Percentiles rank a stretch among this genome's conserved stretches.
These are phyloP conservation scores for Penicillium sp. DNA, from an alignment of 2,329 filamentous ascomycete genomes.

Conservation along the genomic window DNA sequence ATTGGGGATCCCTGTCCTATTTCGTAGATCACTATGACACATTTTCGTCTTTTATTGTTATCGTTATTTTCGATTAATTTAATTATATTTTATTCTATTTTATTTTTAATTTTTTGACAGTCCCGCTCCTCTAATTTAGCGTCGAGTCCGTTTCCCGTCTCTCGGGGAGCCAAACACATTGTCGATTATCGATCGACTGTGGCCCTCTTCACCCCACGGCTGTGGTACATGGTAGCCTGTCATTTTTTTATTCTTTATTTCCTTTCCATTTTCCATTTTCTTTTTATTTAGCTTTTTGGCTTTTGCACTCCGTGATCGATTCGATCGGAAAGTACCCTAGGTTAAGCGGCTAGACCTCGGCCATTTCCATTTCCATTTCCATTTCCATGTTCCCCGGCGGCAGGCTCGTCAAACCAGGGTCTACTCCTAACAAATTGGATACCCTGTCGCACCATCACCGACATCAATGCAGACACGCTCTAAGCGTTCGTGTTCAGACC, in stretches of 20 bases:
- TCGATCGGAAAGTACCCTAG: neutral
- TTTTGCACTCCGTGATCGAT: neutral
- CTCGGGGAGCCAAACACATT: slow-evolving; percentile 6
- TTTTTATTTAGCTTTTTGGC: neutral
- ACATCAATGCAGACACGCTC: slow-evolving; percentile 6
- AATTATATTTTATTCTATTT: slow-evolving; percentile 1
- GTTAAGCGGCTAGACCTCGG: neutral
- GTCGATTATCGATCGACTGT: slow-evolving; percentile 20
- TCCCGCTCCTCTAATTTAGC: slow-evolving; percentile 2
- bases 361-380: neutral
- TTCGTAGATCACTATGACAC: slow-evolving; percentile 16
- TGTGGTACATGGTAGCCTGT: neutral
- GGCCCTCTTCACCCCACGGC: slow-evolving; percentile 1
- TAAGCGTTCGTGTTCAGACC: neutral
- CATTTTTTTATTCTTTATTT: neutral
- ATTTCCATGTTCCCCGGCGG: slow-evolving; percentile 3
- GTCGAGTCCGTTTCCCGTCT: slow-evolving; percentile 1
- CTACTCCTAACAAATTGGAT: slow-evolving; percentile 10
- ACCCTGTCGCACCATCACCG: too few species aligned
- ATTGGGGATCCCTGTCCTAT: slow-evolving; percentile 18
- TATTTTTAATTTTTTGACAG: slow-evolving; percentile 2
- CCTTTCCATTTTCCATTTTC: neutral
- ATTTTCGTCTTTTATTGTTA: neutral
- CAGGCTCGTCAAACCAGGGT: slow-evolving; percentile 13
- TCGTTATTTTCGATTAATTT: neutral